A percentile compares a stretch with the other conserved stretches of the same genome.
These are phyloP conservation scores for Pachyrhizus erosus DNA, from an alignment of 306 rosid species.

Conservation along the genomic window DNA sequence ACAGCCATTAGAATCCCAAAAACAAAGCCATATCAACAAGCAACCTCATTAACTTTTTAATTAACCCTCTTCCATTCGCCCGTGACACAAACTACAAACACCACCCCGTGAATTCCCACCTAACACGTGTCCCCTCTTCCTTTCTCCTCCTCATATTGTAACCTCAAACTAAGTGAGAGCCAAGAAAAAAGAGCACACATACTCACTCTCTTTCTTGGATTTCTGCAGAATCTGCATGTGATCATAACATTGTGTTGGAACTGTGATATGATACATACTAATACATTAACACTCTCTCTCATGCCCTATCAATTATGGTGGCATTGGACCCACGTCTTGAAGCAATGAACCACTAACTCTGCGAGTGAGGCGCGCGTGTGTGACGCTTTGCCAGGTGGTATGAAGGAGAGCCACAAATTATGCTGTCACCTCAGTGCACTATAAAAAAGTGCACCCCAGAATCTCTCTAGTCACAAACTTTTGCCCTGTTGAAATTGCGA, in stretches of 20 bases:
- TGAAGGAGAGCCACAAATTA: constrained; percentile 30
- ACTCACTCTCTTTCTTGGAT: background rate
- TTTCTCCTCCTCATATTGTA: background rate
- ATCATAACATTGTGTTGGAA: constrained; percentile 46
- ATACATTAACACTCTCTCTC: background rate
- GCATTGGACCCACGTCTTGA: background rate
- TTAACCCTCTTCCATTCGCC: constrained; percentile 40
- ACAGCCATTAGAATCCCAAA: constrained; percentile 24
- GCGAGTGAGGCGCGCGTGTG: constrained; percentile 31
- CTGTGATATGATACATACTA: constrained; percentile 3
- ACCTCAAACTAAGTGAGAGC: background rate
- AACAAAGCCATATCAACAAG: constrained; percentile 9
- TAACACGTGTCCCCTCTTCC: constrained; percentile 53
- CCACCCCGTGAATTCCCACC: constrained; percentile 61
- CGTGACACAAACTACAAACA: constrained; percentile 60
- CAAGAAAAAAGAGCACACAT: background rate
- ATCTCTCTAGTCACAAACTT: constrained; percentile 29
- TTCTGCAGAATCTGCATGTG: constrained; percentile 63
- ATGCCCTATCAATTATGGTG: background rate
- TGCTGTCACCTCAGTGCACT: constrained; percentile 32
- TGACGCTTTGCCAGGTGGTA: constrained; percentile 45
- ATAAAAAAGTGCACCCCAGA: constrained; percentile 41
- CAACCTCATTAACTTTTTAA: constrained; percentile 1
- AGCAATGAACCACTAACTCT: constrained; percentile 22
- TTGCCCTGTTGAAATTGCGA: background rate